Evolutionary conservation across 2,329 filamentous ascomycete genomes (phyloP).

Genomic region (Ceratocystis cubensis): DNA sequence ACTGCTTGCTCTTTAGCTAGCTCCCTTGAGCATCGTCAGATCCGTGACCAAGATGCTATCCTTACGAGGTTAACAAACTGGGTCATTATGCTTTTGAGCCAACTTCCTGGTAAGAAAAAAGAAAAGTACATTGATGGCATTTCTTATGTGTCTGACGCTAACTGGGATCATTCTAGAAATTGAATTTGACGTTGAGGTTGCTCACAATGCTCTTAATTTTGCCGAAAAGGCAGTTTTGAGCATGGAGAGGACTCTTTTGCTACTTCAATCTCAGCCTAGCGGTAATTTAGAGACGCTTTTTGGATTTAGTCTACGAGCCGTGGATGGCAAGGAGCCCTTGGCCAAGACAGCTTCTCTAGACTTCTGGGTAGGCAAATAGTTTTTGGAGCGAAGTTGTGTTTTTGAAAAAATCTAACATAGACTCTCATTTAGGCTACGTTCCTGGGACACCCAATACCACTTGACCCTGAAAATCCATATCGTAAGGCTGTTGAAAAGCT

Average conservation of each 20-base stretch:
- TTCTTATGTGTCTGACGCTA: background rate
- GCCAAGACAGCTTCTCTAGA: constrained; percentile 62
- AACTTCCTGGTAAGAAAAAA: constrained; percentile 41
- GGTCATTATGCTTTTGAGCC: constrained; percentile 48
- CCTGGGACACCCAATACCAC: constrained; percentile 33
- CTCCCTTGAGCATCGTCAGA: constrained; percentile 39
- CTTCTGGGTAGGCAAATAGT: constrained; percentile 51
- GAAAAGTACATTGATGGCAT: background rate
- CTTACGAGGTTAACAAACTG: constrained; percentile 46
- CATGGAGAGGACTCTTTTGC: constrained; percentile 40
- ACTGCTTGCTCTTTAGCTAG: constrained; percentile 60
- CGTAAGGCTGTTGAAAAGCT: constrained; percentile 43
- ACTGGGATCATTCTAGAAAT: constrained; percentile 34
- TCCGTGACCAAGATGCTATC: constrained; percentile 35
- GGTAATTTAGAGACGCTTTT: constrained; percentile 54
- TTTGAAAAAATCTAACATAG: background rate
- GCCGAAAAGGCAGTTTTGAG: constrained; percentile 48
- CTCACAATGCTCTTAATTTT: constrained; percentile 63
- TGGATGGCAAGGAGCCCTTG: constrained; percentile 59
- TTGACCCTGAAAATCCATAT: constrained; percentile 35
- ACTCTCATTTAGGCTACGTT: constrained; percentile 37
- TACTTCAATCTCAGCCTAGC: constrained; percentile 46
- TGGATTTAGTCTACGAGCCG: constrained; percentile 55
- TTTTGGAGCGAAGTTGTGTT: background rate
- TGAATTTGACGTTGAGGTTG: constrained; percentile 60